A percentile compares a stretch with the other conserved stretches of the same genome.
Conservation (phyloP, 306 rosid genomes). For the Rosa rugosa region DNA sequence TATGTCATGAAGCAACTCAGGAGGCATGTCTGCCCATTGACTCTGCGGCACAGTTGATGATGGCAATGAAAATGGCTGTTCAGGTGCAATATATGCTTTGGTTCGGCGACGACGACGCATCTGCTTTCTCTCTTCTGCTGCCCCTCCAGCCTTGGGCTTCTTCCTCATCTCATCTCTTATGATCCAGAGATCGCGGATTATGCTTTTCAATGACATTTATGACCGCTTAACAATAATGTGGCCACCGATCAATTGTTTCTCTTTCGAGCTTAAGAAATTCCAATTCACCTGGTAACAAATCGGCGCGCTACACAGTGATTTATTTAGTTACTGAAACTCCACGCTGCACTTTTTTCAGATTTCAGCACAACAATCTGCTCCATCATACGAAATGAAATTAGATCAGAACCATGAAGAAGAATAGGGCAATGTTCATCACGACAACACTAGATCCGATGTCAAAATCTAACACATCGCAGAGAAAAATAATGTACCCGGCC, state of each 20-base stretch:
- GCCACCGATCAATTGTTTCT: too few species aligned
- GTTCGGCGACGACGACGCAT: conserved; percentile 51
- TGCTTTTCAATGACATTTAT: conserved; percentile 56
- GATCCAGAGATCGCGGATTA: conserved; percentile 58
- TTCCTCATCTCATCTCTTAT: conserved; percentile 55
- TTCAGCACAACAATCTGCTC: too few species aligned
- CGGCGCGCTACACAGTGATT: too few species aligned
- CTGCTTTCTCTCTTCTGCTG: conserved; percentile 38
- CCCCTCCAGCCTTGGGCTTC: conserved; percentile 44
- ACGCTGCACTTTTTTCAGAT: too few species aligned
- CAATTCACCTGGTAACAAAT: not conserved
- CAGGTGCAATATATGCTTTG: conserved; percentile 80
- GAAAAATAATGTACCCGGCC: not conserved
- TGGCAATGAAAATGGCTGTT: conserved; percentile 32
- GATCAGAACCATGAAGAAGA: too few species aligned
- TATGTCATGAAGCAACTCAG: conserved; percentile 82
- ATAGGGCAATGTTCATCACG: too few species aligned
- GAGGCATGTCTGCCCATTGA: conserved; percentile 74
- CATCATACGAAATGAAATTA: too few species aligned
- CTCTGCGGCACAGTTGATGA: conserved; percentile 42
- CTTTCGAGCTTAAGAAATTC: not conserved
- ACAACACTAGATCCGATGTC: too few species aligned
- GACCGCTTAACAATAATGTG: conserved; percentile 3
- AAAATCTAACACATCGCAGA: too few species aligned
- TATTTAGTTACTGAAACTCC: too few species aligned